These are phyloP conservation scores for Kwoniella mangroviensis DNA, from an alignment of 768 basidiomycete species.

Conservation along the genomic window DNA sequence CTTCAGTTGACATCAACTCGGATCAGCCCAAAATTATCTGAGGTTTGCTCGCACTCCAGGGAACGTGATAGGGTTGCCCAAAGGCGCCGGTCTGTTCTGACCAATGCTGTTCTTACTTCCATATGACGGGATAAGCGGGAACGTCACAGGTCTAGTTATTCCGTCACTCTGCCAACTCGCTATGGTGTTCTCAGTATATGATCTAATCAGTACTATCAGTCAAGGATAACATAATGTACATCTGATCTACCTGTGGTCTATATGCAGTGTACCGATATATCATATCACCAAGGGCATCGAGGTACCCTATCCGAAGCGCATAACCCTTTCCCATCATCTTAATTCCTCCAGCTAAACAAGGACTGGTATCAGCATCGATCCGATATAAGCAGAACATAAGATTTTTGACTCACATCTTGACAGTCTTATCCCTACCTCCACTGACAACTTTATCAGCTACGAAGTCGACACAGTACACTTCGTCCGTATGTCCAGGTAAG, in stretches of 20 bases:
- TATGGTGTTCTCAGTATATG: neutral
- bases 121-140: fast-evolving
- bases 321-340: neutral
- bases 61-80: neutral
- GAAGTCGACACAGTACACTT: conserved; percentile 98
- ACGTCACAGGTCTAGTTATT: neutral
- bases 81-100: too few relatives aligned
- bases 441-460: conserved; percentile 99
- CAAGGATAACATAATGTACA: too few relatives aligned
- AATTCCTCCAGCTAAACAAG: conserved; percentile 15
- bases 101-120: too few relatives aligned
- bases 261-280: too few relatives aligned
- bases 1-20: neutral
- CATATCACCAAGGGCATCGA: too few relatives aligned
- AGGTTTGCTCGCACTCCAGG: neutral
- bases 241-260: too few relatives aligned
- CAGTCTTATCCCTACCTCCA: conserved; percentile 86
- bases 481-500: conserved; percentile 93
- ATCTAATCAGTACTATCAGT: neutral
- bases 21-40: neutral
- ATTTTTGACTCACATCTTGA: conserved; percentile 80
- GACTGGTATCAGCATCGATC: neutral
- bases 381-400: neutral
- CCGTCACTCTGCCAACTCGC: neutral
- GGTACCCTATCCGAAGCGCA: too few relatives aligned